Conservation (phyloP, 495 filamentous ascomycete species). For the Astrocystis sublimbata region DNA sequence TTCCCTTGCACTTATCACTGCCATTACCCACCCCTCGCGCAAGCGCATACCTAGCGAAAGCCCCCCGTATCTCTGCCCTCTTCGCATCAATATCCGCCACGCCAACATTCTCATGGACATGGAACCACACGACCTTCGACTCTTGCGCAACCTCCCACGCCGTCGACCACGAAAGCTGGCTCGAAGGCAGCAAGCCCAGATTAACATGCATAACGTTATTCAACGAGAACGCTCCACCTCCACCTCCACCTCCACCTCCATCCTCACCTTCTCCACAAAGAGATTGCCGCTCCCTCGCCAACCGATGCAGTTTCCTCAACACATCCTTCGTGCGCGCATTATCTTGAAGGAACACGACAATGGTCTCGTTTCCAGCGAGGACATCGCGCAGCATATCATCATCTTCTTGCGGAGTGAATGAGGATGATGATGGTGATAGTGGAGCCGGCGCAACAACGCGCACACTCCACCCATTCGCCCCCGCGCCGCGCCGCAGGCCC, state of each 20-base stretch:
- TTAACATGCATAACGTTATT: constrained; percentile 66
- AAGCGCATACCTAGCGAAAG: constrained; percentile 37
- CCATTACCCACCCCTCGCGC: not conserved
- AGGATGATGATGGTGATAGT: not conserved
- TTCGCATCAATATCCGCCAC: constrained; percentile 60
- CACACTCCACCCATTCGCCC: constrained; percentile 64
- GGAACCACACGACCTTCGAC: constrained; percentile 61
- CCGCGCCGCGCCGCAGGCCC: constrained; percentile 70
- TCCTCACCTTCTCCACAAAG: not conserved
- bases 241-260: not conserved
- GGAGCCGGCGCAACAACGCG: constrained; percentile 42
- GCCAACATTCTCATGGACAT: constrained; percentile 85
- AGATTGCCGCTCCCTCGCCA: constrained; percentile 13
- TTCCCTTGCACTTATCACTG: no score
- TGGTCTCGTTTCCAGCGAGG: constrained; percentile 38
- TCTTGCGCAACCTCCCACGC: constrained; percentile 54
- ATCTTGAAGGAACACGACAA: constrained; percentile 70
- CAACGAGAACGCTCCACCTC: not conserved
- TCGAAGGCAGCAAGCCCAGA: constrained; percentile 75
- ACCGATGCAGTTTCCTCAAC: constrained; percentile 33
- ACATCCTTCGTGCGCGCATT: constrained; percentile 59
- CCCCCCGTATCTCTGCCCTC: constrained; percentile 46
- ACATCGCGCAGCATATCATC: constrained; percentile 31
- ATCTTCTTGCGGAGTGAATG: constrained; percentile 18
- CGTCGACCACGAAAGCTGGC: constrained; percentile 61